Evolutionary conservation across 345 rosid genomes (phyloP), one percentile per base, ranked within the genome.

Genomic region (Moricandia moricandioides): DNA sequence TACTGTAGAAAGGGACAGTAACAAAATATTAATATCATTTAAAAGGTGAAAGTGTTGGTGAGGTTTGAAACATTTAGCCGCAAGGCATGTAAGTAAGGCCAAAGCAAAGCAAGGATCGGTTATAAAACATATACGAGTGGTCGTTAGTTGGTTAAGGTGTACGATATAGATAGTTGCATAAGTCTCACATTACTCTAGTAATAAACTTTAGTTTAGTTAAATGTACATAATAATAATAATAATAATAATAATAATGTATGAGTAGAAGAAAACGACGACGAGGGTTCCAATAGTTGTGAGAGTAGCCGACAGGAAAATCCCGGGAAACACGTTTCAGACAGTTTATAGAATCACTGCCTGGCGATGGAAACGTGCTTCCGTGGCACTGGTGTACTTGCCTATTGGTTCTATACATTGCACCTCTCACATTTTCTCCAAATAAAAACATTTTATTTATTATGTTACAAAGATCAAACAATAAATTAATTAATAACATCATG

Each of bases 261-360:
- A n/a, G 18, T n/a, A 47, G 52, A 51, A 18, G 45, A 51, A 64
- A 57, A 64, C 71, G 80, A 47, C 52, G 52, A 77, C 75, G 80
- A 76, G 75, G 56, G 61, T 45, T 64, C 75, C 80, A 70, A 64
- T 77, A 70, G 65, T 64, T 64, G 75, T 45, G 52, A 75, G 80
- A 77, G 52, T 77, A 77, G 75, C 80, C 80, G 80, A 77, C 80
- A 70, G 62, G 52, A 63, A 77, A 14, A 70, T 64, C 67, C 75
- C 66, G 65, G 51, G 62, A 70, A 39, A 77, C 80, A 77, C 80
- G 75, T 56, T 76, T 76, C 37, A 39, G 79, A 76, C 79, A 69
- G 33, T 65, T 30, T 43, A 11, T 13, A 56, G 43, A 47, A 39
- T 66, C 70, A 69, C 33, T 69, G n/a, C 65, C 65, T 76, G 74